Conservation (phyloP, 2,329 filamentous ascomycete genomes). For the Paracamarosporium sp. region DNA sequence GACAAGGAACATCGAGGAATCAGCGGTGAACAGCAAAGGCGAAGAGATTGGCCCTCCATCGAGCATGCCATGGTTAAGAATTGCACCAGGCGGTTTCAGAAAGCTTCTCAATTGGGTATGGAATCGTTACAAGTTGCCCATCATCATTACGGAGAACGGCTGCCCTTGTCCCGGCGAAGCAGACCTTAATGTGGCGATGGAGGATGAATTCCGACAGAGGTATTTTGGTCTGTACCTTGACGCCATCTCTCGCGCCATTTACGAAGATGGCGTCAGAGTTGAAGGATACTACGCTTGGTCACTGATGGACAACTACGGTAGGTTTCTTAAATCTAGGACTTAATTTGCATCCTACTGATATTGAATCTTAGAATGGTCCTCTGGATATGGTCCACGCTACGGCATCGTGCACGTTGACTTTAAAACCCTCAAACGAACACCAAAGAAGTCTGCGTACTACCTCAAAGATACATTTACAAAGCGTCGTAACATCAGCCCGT, state of each 20-base stretch:
- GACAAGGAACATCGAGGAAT: background rate
- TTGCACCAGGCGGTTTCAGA: background rate
- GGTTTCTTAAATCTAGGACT: no score
- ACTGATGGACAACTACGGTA: slow-evolving; percentile 5
- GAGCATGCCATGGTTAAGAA: slow-evolving; percentile 24
- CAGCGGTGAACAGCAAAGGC: background rate
- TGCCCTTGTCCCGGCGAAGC: background rate
- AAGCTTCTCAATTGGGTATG: background rate
- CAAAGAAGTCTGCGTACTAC: background rate
- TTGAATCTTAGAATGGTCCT: slow-evolving; percentile 2
- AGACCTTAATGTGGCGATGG: background rate
- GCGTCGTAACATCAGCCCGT: no score
- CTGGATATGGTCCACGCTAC: background rate
- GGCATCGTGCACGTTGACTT: background rate
- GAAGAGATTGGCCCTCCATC: background rate
- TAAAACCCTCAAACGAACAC: background rate
- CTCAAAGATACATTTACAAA: background rate
- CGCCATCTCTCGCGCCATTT: background rate
- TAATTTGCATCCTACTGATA: no score
- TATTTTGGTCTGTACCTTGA: background rate
- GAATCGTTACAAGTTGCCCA: background rate
- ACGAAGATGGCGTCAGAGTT: background rate
- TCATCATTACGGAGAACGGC: background rate
- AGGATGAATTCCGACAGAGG: background rate
- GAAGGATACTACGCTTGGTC: background rate